Evolutionary conservation across 805 yeast genomes (phyloP), one percentile per base, ranked within the genome.

Genomic region (Clavispora vitiphila): DNA sequence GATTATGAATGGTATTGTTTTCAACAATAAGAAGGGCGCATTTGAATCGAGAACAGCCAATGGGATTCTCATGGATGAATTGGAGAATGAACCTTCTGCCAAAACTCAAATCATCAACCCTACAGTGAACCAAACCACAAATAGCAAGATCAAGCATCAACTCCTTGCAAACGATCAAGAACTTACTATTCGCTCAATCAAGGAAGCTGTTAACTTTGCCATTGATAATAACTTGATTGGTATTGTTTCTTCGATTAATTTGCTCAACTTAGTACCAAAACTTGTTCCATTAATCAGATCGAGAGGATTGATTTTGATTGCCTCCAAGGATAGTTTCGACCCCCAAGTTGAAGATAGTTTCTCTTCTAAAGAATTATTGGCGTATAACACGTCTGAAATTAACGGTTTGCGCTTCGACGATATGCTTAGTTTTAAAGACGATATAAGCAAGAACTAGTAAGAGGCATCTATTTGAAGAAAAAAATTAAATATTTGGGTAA

Each of bases 201-300:
- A 86, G 53, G 88, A 87, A 50, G 96, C 95, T 1, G 79, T 89
- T 1, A 74, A 74, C 39, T 89, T 87, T 58, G 90, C 96, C 0
- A 74, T 81, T 3, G 72, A 76, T 43, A 93, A 93, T 57, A 93
- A 93, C 56, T 68, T 93, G 40, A 71, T 93, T 49, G 99, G 99
- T 14, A 60, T 93, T 9, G 80, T 88, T 19, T 77, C 87, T 18
- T 88, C 95, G 0, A 74, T 79, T 21, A 81, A 82, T 42, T 57
- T 93, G 41, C 66, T 91, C 42, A 67, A 74, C 29, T 65, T 89
- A 22, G 89, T 88, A 34, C 95, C 95, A 0, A 81, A 83, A 39
- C 63, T 90, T 31, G 76, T 84, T 6, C 84, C 83, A 27, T 74
- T 85, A 22, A 83, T 91, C 12, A 72, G 95, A 44, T 80, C 85